A percentile compares a stretch with the other conserved stretches of the same genome.
Evolutionary conservation across 1,284 basidiomycete species (phyloP).

Genomic region (Apiotrichum brassicae): DNA sequence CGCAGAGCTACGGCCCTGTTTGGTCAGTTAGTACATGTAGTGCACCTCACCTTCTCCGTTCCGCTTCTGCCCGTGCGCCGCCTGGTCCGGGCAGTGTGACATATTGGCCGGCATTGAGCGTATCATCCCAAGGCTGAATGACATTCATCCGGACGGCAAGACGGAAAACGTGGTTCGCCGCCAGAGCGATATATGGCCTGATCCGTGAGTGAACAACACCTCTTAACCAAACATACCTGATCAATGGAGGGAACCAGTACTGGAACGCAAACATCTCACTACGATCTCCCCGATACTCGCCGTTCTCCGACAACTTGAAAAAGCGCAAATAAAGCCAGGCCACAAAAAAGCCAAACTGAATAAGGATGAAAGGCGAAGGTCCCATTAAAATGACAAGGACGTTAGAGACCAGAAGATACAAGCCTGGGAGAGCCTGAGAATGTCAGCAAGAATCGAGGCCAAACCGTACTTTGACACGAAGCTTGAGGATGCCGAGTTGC

Average conservation of each 20-base stretch:
- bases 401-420: constrained; percentile 84
- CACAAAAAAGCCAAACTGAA: constrained; percentile 97
- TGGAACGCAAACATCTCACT: constrained; percentile 96
- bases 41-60: constrained; percentile 65
- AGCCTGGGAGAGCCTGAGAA: constrained; percentile 76
- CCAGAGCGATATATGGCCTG: constrained; percentile 54
- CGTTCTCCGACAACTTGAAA: constrained; percentile 73
- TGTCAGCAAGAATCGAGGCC: not conserved
- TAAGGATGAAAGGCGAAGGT: constrained; percentile 89
- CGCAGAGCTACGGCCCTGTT: constrained; percentile 82
- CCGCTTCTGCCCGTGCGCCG: constrained; percentile 85
- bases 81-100: constrained; percentile 62
- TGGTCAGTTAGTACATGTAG: not conserved
- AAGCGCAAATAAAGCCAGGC: constrained; percentile 93
- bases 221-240: constrained; percentile 58
- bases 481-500: constrained; percentile 78
- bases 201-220: constrained; percentile 37
- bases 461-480: constrained; percentile 73
- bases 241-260: constrained; percentile 91
- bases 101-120: constrained; percentile 61
- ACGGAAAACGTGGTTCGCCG: constrained; percentile 64
- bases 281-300: constrained; percentile 64
- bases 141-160: constrained; percentile 58
- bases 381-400: constrained; percentile 80
- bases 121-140: constrained; percentile 69